Percentiles rank a stretch among this genome's conserved stretches.
Evolutionary conservation across 495 filamentous ascomycete species (phyloP).

Genomic region (Penicillium longicatenatum): DNA sequence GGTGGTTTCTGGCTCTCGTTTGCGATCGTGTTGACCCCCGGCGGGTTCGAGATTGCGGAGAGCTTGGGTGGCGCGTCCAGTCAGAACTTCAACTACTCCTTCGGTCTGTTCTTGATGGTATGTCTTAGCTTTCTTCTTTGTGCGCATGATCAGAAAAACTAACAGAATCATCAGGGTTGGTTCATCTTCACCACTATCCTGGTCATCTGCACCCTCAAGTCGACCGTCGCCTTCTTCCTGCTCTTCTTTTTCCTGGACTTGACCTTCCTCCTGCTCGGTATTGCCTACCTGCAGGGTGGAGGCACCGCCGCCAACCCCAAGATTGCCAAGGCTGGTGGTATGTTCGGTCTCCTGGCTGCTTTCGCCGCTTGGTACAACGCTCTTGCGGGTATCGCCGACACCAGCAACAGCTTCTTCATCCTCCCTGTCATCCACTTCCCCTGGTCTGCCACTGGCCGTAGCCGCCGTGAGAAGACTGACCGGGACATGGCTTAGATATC

Average conservation of each 20-base stretch:
- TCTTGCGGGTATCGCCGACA: constrained; percentile 89
- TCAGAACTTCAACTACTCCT: constrained; percentile 60
- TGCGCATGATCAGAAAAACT: neutral
- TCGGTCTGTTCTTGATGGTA: constrained; percentile 85
- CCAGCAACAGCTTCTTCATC: constrained; percentile 90
- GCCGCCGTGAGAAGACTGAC: constrained; percentile 52
- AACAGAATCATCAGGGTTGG: constrained; percentile 61
- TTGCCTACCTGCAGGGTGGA: constrained; percentile 63
- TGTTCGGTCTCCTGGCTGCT: constrained; percentile 84
- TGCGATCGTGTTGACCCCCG: constrained; percentile 84
- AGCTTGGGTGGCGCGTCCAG: constrained; percentile 20
- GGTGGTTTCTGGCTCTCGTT: constrained; percentile 97
- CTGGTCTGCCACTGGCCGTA: constrained; percentile 86
- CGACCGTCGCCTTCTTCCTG: constrained; percentile 93
- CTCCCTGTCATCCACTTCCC: constrained; percentile 96
- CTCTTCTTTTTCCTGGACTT: constrained; percentile 94
- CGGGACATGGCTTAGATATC: constrained; percentile 39
- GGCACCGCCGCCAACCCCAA: constrained; percentile 44
- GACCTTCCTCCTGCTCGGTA: constrained; percentile 85
- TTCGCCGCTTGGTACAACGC: constrained; percentile 98
- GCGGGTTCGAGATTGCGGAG: constrained; percentile 62
- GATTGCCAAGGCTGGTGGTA: constrained; percentile 77
- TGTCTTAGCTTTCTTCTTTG: constrained; percentile 18
- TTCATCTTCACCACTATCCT: constrained; percentile 96
- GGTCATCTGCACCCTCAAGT: constrained; percentile 85